Evolutionary conservation across 805 yeast genomes (phyloP).

Genomic region (Wickerhamiella azyma): DNA sequence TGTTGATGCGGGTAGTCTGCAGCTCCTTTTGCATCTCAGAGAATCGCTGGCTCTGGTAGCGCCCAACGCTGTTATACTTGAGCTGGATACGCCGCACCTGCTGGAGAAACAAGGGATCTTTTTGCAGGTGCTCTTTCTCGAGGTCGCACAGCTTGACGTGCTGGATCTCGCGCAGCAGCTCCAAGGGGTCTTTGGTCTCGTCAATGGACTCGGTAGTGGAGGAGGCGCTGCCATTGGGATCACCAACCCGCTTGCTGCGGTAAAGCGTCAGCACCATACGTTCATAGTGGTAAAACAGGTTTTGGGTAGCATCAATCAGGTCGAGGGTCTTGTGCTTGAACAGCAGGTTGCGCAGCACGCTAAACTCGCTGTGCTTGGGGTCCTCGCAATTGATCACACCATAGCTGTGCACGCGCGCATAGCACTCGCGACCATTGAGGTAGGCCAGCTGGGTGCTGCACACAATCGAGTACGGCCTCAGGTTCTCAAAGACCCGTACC

Average conservation of each 20-base stretch:
- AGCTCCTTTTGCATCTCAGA: neutral
- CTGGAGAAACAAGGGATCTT: slow-evolving; percentile 13
- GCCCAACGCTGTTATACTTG: neutral
- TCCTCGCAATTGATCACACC: slow-evolving; percentile 81
- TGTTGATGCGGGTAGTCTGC: neutral
- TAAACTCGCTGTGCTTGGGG: slow-evolving; percentile 73
- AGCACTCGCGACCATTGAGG: slow-evolving; percentile 47
- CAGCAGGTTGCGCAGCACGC: slow-evolving; percentile 62
- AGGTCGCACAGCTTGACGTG: slow-evolving; percentile 10
- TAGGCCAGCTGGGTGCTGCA: slow-evolving; percentile 56
- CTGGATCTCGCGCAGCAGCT: slow-evolving; percentile 11
- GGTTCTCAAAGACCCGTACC: slow-evolving; percentile 55
- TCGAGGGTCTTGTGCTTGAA: slow-evolving; percentile 77
- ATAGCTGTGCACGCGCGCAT: slow-evolving; percentile 85
- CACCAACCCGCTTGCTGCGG: slow-evolving; percentile 12
- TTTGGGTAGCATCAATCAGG: slow-evolving; percentile 65
- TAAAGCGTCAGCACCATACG: slow-evolving; percentile 29
- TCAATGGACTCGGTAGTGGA: neutral
- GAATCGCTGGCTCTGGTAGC: slow-evolving; percentile 4
- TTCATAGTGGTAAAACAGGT: slow-evolving; percentile 65
- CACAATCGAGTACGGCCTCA: slow-evolving; percentile 60
- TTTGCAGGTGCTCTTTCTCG: slow-evolving; percentile 7
- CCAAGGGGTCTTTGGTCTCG: slow-evolving; percentile 8
- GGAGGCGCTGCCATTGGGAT: neutral
- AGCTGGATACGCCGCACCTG: slow-evolving; percentile 10